phyloP scores from a whole-genome alignment of 2,329 filamentous ascomycete genomes.

The Truncatella angustata region DNA sequence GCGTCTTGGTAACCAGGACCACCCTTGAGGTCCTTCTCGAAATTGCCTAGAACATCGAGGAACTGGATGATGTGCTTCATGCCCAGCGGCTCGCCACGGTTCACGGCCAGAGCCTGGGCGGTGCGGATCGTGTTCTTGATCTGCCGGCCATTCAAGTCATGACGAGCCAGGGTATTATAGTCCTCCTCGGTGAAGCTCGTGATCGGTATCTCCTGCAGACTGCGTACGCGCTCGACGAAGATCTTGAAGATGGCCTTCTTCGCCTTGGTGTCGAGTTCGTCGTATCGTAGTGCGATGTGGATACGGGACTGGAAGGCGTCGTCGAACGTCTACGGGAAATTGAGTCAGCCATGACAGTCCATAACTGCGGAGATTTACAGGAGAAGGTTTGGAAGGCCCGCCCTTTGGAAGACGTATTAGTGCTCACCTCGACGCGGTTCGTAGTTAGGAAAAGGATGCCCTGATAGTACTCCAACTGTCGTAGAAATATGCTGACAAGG shows the following conservation, averaged over 20 bases:
- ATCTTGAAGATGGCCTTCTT: conserved; percentile 80
- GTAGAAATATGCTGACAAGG: conserved; percentile 82
- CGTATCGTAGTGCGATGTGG: conserved; percentile 80
- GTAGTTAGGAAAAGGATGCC: conserved; percentile 89
- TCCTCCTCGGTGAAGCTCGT: conserved; percentile 63
- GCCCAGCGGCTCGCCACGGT: conserved; percentile 66
- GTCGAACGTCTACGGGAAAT: conserved; percentile 69
- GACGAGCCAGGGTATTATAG: conserved; percentile 62
- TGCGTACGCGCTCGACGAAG: conserved; percentile 72
- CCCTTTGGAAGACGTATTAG: not conserved
- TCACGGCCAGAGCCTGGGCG: conserved; percentile 77
- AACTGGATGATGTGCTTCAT: conserved; percentile 82
- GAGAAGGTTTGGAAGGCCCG: not conserved
- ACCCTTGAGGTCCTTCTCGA: conserved; percentile 80
- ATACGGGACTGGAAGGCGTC: conserved; percentile 88
- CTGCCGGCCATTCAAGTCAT: conserved; percentile 63
- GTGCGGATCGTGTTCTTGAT: conserved; percentile 89
- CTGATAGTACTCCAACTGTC: conserved; percentile 87
- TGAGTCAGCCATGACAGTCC: no score
- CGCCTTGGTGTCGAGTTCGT: conserved; percentile 68
- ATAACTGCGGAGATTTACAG: no score
- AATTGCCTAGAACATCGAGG: conserved; percentile 79
- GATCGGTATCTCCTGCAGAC: conserved; percentile 46
- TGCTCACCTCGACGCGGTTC: conserved; percentile 68
- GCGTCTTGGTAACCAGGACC: conserved; percentile 78